These are phyloP conservation scores for Tulasnella sp. DNA, from an alignment of 768 basidiomycete genomes.

Conservation along the genomic window DNA sequence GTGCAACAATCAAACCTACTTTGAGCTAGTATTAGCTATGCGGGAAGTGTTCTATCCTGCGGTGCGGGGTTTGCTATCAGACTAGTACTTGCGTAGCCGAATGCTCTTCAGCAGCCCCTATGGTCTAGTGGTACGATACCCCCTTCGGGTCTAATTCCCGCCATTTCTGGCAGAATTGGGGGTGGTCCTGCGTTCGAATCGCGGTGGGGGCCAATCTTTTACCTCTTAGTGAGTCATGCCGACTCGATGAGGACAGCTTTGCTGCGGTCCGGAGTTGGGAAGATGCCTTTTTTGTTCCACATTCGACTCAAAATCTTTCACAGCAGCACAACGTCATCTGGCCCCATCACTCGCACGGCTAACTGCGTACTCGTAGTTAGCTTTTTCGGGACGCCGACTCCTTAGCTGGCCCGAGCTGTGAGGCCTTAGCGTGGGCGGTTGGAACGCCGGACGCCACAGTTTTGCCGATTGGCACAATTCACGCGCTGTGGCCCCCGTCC, in stretches of 20 bases:
- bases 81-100: neutral
- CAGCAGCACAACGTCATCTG: neutral
- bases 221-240: neutral
- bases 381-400: neutral
- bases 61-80: neutral
- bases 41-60: neutral
- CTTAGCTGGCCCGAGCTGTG: neutral
- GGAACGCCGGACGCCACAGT: neutral
- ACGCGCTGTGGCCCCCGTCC: neutral
- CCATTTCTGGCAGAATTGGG: neutral
- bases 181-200: constrained; percentile 20
- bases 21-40: neutral
- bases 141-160: constrained; percentile 11
- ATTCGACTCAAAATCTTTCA: neutral
- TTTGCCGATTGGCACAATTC: neutral
- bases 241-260: neutral
- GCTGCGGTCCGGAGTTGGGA: neutral
- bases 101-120: neutral
- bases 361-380: neutral
- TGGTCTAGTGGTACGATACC: constrained; percentile 21
- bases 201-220: constrained; percentile 17
- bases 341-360: neutral
- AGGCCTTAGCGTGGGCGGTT: neutral
- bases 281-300: neutral
- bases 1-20: neutral